Evolutionary conservation across 352 stramenopile genomes (phyloP).

Genomic region (Phytophthora syringae): DNA sequence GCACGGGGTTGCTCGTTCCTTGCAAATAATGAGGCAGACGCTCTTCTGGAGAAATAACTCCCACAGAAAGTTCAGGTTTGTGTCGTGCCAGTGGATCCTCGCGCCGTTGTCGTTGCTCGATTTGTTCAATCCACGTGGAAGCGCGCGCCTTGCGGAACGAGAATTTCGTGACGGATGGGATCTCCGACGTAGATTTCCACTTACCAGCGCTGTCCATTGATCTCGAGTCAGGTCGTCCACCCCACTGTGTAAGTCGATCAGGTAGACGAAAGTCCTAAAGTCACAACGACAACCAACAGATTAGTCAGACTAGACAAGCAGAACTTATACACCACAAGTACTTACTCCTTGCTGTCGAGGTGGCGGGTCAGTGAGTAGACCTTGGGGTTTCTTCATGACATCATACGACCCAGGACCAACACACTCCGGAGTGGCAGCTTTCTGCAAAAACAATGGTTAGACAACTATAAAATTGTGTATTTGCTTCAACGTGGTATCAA

Average conservation of each 20-base stretch:
- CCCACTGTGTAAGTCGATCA: conserved; percentile 60
- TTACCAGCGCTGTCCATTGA: conserved; percentile 59
- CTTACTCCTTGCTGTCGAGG: conserved; percentile 26
- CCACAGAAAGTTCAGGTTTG: not conserved
- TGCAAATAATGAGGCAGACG: conserved; percentile 60
- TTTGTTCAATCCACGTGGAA: conserved; percentile 75
- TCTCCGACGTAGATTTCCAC: conserved; percentile 76
- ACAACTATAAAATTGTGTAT: not conserved
- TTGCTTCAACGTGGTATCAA: not conserved
- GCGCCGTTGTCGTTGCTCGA: conserved; percentile 57
- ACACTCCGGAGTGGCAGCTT: conserved; percentile 44
- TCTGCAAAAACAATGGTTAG: conserved; percentile 31
- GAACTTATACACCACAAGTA: not conserved
- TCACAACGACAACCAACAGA: not conserved
- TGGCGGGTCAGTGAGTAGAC: conserved; percentile 33
- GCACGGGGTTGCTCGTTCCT: conserved; percentile 47
- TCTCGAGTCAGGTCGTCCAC: conserved; percentile 41
- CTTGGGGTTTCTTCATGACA: conserved; percentile 31
- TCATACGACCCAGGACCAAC: conserved; percentile 74
- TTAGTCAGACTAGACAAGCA: not conserved
- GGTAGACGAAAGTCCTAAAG: conserved; percentile 23
- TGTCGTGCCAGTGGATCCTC: conserved; percentile 45
- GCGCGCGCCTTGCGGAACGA: conserved; percentile 59
- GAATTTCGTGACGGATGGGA: conserved; percentile 57
- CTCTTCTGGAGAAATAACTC: conserved; percentile 29